These are phyloP conservation scores for Tulasnella sp. DNA, from an alignment of 768 basidiomycete genomes.

Conservation along the genomic window DNA sequence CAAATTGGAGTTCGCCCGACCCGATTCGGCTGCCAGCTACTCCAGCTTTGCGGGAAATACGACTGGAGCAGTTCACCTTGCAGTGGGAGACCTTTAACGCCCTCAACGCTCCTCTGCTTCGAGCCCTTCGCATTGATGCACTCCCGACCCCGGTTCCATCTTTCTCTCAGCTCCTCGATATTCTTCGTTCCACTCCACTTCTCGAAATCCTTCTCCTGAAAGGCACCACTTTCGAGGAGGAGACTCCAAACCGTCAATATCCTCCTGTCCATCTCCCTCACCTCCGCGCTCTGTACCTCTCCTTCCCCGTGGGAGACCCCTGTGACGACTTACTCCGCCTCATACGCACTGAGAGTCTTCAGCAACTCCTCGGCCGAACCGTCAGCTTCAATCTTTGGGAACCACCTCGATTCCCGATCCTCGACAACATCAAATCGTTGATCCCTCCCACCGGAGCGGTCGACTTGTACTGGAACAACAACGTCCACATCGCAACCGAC, in stretches of 20 bases:
- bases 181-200: neutral
- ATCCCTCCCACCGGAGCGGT: neutral
- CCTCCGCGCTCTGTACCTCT: neutral
- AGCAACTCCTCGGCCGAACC: neutral
- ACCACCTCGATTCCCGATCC: neutral
- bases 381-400: slow-evolving; percentile 1
- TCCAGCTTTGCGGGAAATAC: neutral
- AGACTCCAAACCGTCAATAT: neutral
- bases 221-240: neutral
- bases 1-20: neutral
- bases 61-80: neutral
- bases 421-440: neutral
- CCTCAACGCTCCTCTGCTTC: neutral
- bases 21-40: neutral
- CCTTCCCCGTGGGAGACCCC: neutral
- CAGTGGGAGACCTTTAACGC: neutral
- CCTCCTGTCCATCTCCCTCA: neutral
- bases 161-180: neutral
- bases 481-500: slow-evolving; percentile 5
- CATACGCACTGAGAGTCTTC: neutral
- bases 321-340: neutral
- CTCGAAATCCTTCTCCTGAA: neutral
- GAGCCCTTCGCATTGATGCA: neutral
- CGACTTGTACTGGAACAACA: neutral
- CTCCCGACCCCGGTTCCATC: neutral